Percentiles rank a stretch among this genome's conserved stretches.
Conservation (phyloP, 169 alveolate species). For the Eimeria necatrix region DNA sequence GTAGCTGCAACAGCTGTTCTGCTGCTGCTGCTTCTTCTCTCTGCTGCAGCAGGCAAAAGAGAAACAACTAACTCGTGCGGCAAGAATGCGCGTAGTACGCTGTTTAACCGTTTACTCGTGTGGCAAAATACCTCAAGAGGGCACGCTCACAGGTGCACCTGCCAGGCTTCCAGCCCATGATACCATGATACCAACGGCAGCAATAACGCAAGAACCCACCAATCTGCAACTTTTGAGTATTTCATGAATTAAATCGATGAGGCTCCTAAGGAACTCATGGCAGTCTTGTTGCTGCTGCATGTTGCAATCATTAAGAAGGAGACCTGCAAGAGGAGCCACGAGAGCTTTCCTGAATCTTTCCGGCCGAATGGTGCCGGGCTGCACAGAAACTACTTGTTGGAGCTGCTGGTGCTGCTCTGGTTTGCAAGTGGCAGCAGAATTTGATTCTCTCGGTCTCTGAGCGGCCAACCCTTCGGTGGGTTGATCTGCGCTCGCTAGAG, state of each 20-base stretch:
- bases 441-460: constrained; percentile 62
- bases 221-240: constrained; percentile 52
- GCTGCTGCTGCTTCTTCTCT: constrained; percentile 66
- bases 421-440: constrained; percentile 29
- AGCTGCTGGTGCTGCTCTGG: constrained; percentile 21
- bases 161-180: too few species aligned
- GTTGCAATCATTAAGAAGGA: constrained; percentile 57
- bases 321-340: constrained; percentile 68
- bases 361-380: constrained; percentile 43
- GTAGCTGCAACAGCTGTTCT: constrained; percentile 71
- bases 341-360: constrained; percentile 69
- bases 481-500: constrained; percentile 10
- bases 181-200: neutral
- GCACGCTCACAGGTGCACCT: too few species aligned
- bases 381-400: neutral
- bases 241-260: constrained; percentile 60
- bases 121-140: too few species aligned
- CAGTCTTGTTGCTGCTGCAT: constrained; percentile 75
- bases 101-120: neutral
- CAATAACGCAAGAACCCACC: constrained; percentile 19
- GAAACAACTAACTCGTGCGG: neutral
- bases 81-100: neutral
- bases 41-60: constrained; percentile 54
- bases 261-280: constrained; percentile 62
- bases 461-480: constrained; percentile 25